Percentiles rank a stretch among this genome's conserved stretches.
Evolutionary conservation across 2,329 filamentous ascomycete species (phyloP).

Genomic region (Talaromyces rugulosus): DNA sequence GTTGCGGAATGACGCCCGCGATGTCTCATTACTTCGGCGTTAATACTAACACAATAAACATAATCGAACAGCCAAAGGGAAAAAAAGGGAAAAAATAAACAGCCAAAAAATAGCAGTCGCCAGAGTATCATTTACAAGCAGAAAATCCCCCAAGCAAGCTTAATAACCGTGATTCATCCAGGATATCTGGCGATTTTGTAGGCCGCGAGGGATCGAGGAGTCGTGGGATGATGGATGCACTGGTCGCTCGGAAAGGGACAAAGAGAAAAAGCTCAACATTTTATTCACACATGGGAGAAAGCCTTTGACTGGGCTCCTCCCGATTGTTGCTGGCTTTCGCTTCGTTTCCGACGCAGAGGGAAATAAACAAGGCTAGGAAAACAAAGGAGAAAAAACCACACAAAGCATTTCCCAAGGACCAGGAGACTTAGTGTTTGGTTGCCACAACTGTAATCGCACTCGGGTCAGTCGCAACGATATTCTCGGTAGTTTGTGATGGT

Average conservation of each 20-base stretch:
- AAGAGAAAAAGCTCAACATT: not conserved
- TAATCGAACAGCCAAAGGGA: constrained; percentile 24
- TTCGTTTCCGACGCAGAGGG: constrained; percentile 15
- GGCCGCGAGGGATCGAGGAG: not conserved
- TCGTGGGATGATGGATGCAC: constrained; percentile 3
- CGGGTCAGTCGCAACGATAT: not conserved
- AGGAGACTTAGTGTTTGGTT: constrained; percentile 37
- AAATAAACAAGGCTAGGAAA: constrained; percentile 17
- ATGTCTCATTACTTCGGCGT: constrained; percentile 14
- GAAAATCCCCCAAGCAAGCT: constrained; percentile 19
- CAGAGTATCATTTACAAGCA: constrained; percentile 42
- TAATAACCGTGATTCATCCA: constrained; percentile 2
- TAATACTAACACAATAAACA: constrained; percentile 21
- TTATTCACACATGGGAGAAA: not conserved
- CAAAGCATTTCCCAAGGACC: constrained; percentile 28
- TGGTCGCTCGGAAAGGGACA: not conserved
- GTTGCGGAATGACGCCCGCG: constrained; percentile 2
- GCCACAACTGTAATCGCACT: constrained; percentile 36
- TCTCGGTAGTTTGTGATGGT: not conserved
- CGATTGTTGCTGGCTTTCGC: constrained; percentile 1
- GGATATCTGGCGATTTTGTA: constrained; percentile 3
- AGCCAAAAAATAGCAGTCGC: constrained; percentile 23
- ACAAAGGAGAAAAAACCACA: constrained; percentile 29
- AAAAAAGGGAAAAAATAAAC: not conserved
- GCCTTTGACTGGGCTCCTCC: not conserved